phyloP scores from a whole-genome alignment of 1,139 yeast genomes.

The Kluyveromyces sp. region DNA sequence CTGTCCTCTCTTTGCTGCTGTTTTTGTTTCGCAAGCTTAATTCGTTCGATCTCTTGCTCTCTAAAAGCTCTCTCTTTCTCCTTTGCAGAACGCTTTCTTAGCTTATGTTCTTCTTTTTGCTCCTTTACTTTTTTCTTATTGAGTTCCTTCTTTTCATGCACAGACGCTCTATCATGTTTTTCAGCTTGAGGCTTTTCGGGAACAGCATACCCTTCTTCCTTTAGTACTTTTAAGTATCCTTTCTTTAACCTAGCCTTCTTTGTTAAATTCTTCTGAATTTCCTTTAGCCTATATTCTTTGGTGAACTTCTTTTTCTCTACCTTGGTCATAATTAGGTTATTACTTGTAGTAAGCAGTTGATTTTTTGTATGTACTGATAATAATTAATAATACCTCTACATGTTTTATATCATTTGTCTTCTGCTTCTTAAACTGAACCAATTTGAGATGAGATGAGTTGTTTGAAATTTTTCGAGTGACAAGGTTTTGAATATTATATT shows the following conservation, averaged over 20 bases:
- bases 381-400: not conserved
- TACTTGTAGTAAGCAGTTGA: not conserved
- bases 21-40: conserved; percentile 26
- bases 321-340: conserved; percentile 6
- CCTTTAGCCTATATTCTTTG: conserved; percentile 34
- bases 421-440: not conserved
- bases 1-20: conserved; percentile 37
- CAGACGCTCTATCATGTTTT: conserved; percentile 14
- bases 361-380: not conserved
- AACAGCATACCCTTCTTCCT: conserved; percentile 55
- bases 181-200: conserved; percentile 32
- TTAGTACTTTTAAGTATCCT: conserved; percentile 71
- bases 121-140: conserved; percentile 22
- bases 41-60: conserved; percentile 26
- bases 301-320: conserved; percentile 25
- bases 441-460: not conserved
- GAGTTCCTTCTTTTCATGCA: conserved; percentile 17
- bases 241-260: conserved; percentile 81
- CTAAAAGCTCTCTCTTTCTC: conserved; percentile 31
- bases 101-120: conserved; percentile 43
- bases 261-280: conserved; percentile 66
- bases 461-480: conserved; percentile 1
- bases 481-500: no score
- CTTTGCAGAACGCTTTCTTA: conserved; percentile 35
- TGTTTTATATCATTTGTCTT: not conserved